Evolutionary conservation across 805 yeast genomes (phyloP).

Genomic region (Ascoidea tarda): DNA sequence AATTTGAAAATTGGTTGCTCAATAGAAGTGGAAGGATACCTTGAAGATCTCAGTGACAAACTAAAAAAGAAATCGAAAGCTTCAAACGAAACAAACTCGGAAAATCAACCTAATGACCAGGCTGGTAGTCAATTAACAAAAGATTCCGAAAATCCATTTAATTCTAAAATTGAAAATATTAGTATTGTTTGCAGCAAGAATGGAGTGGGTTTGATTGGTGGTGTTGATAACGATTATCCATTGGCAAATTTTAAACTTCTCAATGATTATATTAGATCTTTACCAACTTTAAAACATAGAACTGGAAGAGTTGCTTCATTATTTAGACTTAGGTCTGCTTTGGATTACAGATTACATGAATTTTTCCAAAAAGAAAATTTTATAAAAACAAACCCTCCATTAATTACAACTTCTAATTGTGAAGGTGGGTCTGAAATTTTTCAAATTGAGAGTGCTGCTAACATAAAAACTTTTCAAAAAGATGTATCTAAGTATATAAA

Average conservation of each 20-base stretch:
- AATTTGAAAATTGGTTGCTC: conserved; percentile 66
- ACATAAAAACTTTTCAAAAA: conserved; percentile 9
- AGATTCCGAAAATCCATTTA: conserved; percentile 15
- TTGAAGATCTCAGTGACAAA: conserved; percentile 39
- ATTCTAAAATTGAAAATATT: conserved; percentile 26
- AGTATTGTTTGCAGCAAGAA: conserved; percentile 29
- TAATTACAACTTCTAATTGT: conserved; percentile 81
- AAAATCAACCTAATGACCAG: conserved; percentile 24
- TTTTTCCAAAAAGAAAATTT: conserved; percentile 45
- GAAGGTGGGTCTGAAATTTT: conserved; percentile 97
- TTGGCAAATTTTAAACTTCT: conserved; percentile 71
- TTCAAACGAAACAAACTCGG: conserved; percentile 29
- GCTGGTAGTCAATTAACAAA: conserved; percentile 30
- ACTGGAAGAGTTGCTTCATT: conserved; percentile 51
- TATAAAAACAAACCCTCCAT: conserved; percentile 71
- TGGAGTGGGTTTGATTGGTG: conserved; percentile 41
- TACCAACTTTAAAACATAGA: conserved; percentile 72
- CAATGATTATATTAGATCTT: conserved; percentile 47
- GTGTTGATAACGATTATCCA: conserved; percentile 53
- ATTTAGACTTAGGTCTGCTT: conserved; percentile 56
- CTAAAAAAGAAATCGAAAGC: conserved; percentile 20
- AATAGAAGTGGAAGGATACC: conserved; percentile 56
- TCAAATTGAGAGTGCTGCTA: conserved; percentile 29
- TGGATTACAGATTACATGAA: conserved; percentile 36
- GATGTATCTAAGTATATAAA: background rate